phyloP scores from a whole-genome alignment of 495 filamentous ascomycete genomes.

The Penicillium coprophilum region DNA sequence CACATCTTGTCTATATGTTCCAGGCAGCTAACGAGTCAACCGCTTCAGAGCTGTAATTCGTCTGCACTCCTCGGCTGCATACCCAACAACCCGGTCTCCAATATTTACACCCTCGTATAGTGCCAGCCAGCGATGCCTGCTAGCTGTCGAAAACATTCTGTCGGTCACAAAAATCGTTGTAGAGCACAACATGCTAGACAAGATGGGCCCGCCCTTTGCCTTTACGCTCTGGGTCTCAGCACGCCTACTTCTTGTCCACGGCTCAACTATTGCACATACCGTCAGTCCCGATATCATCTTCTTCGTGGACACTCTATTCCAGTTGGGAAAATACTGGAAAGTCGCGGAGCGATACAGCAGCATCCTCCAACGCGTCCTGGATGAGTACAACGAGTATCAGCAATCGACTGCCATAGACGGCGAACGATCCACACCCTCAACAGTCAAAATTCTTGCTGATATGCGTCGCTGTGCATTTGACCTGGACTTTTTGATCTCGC shows the following conservation, averaged over 20 bases:
- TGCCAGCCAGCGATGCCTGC: slow-evolving; percentile 75
- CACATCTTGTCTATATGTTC: not conserved
- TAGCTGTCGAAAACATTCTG: slow-evolving; percentile 80
- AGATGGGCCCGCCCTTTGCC: slow-evolving; percentile 83
- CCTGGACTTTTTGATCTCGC: slow-evolving; percentile 81
- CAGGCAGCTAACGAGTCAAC: slow-evolving; percentile 22
- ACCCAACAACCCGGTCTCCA: slow-evolving; percentile 79
- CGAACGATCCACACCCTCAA: slow-evolving; percentile 73
- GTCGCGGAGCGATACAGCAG: slow-evolving; percentile 78
- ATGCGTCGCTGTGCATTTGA: slow-evolving; percentile 85
- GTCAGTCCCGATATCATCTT: slow-evolving; percentile 73
- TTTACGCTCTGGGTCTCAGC: slow-evolving; percentile 94
- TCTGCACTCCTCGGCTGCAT: slow-evolving; percentile 88
- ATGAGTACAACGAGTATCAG: slow-evolving; percentile 79
- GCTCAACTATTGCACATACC: slow-evolving; percentile 79
- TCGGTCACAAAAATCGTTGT: slow-evolving; percentile 73
- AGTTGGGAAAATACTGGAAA: slow-evolving; percentile 80
- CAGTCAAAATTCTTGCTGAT: slow-evolving; percentile 81
- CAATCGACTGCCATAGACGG: slow-evolving; percentile 53
- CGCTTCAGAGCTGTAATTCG: slow-evolving; percentile 72
- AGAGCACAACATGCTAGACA: slow-evolving; percentile 67
- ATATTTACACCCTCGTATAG: slow-evolving; percentile 85
- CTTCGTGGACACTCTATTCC: slow-evolving; percentile 75
- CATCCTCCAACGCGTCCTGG: slow-evolving; percentile 78
- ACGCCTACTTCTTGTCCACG: slow-evolving; percentile 79